Conservation (phyloP, 2,329 filamentous ascomycete species). For the Colletotrichum acutatum region DNA sequence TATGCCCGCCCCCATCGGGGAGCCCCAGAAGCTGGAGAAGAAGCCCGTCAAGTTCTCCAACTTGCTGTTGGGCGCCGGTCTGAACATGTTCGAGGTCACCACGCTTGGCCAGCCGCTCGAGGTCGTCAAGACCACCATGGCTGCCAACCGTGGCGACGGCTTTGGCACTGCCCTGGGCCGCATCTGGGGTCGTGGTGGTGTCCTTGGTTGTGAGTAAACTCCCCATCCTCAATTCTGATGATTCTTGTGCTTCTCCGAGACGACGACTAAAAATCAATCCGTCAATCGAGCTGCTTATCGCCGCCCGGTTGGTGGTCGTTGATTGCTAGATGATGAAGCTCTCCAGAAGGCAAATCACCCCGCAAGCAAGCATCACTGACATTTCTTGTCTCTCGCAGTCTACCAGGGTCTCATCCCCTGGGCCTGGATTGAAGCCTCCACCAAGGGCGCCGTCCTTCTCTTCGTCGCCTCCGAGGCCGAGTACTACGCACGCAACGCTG, state of each 20-base stretch:
- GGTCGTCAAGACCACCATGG: conserved; percentile 99
- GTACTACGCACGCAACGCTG: conserved; percentile 86
- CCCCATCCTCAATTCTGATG: conserved; percentile 2
- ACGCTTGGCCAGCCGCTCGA: conserved; percentile 84
- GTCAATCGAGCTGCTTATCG: background rate
- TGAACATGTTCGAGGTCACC: conserved; percentile 94
- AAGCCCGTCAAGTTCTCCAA: conserved; percentile 99
- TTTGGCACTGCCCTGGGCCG: conserved; percentile 84
- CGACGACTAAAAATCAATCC: background rate
- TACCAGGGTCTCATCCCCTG: conserved; percentile 99
- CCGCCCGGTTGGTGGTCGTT: background rate
- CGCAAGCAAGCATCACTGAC: conserved; percentile 39
- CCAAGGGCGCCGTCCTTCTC: conserved; percentile 98
- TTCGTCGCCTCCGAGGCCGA: conserved; percentile 99
- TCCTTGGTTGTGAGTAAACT: conserved; percentile 84
- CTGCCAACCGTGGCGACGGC: conserved; percentile 91
- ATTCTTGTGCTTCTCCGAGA: background rate
- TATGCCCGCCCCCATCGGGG: conserved; percentile 61
- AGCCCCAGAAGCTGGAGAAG: conserved; percentile 80
- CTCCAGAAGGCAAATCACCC: background rate
- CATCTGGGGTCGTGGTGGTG: conserved; percentile 94
- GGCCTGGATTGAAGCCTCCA: conserved; percentile 99
- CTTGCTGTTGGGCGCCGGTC: conserved; percentile 89
- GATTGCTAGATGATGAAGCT: background rate
- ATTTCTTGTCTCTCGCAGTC: conserved; percentile 65